Evolutionary conservation across 1,284 basidiomycete genomes (phyloP), one percentile per base, ranked within the genome.

Genomic region (Vanrija pseudolonga): DNA sequence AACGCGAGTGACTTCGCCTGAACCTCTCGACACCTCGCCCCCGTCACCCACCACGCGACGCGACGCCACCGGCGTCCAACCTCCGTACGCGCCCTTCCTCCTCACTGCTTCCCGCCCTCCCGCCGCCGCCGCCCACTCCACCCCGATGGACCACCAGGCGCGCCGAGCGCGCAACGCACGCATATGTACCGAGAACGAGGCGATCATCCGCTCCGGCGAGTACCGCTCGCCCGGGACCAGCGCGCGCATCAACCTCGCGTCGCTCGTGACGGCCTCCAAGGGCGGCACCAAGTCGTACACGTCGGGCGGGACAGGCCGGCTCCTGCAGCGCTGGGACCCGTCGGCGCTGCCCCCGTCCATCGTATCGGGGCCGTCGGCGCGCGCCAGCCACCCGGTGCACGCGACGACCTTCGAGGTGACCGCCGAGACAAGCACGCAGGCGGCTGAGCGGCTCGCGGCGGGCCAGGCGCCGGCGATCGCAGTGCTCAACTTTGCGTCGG

Each of bases 401-500:
- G 11, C 18, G 4, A 54, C 54, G 1, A 4, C 6, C 6, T 22
- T 54, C 7, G 45, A 47, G 17, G 32, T 60, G 6, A 56, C 58
- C 5, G 46, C 45, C 38, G 58, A 60, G 40, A 43, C 54, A 15
- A 50, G 51, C 12, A 46, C 55, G 9, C 48, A 24, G 9, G 58
- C 58, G 6, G 55, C 51, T 3, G 49, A 38, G 28, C 45, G 58
- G 2, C 51, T 60, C 8, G 20, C 40, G 37, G 39, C 38, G 19
- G 19, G 4, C 17, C 32, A 15, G 2, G 43, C 47, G 4, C 47
- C 22, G 11, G n/a, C 43, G 14, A 24, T 48, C 23, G 28, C 43
- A 4, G 55, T 56, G 19, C 58, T 60, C 42, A 60, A 60, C 54
- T 60, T 48, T 40, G 58, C 58, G 20, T 51, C 48, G 12, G 58